phyloP scores from a whole-genome alignment of 208 protist species.

The Trypanosoma grayi region DNA sequence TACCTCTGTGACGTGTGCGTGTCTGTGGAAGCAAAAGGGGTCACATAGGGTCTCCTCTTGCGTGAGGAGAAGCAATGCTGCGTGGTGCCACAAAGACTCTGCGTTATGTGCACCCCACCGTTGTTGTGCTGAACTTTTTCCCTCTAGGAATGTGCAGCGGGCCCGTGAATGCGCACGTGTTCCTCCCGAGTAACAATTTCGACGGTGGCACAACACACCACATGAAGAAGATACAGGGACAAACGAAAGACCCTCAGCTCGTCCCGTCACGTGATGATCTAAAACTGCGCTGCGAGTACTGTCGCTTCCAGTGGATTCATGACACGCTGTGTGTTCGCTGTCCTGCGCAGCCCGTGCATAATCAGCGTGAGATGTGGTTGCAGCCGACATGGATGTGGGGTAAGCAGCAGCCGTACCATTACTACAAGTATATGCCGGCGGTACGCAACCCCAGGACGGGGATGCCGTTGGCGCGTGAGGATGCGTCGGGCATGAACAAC shows the following conservation, averaged over 20 bases:
- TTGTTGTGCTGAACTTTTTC: slow-evolving; percentile 56
- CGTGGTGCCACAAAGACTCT: slow-evolving; percentile 12
- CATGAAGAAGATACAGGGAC: slow-evolving; percentile 63
- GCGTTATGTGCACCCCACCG: slow-evolving; percentile 7
- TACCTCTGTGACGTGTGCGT: not conserved
- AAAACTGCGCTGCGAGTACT: slow-evolving; percentile 76
- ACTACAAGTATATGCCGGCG: slow-evolving; percentile 81
- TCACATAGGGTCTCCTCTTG: not conserved
- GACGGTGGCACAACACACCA: slow-evolving; percentile 52
- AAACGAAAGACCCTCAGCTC: slow-evolving; percentile 52
- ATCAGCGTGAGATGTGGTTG: slow-evolving; percentile 84
- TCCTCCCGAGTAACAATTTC: slow-evolving; percentile 62
- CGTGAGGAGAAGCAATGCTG: slow-evolving; percentile 19
- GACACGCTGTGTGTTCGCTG: slow-evolving; percentile 80
- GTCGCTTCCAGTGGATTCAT: slow-evolving; percentile 73
- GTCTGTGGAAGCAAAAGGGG: not conserved
- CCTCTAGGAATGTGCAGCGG: slow-evolving; percentile 65
- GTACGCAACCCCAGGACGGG: slow-evolving; percentile 73
- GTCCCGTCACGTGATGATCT: slow-evolving; percentile 59
- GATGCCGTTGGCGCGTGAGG: slow-evolving; percentile 72
- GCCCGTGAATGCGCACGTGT: slow-evolving; percentile 59
- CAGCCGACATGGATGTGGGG: slow-evolving; percentile 85
- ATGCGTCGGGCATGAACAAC: slow-evolving; percentile 85
- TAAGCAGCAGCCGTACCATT: slow-evolving; percentile 82
- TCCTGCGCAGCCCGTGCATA: slow-evolving; percentile 65